Evolutionary conservation across 2,329 filamentous ascomycete genomes (phyloP), one percentile per base, ranked within the genome.

Genomic region (Diaporthe humulicola): DNA sequence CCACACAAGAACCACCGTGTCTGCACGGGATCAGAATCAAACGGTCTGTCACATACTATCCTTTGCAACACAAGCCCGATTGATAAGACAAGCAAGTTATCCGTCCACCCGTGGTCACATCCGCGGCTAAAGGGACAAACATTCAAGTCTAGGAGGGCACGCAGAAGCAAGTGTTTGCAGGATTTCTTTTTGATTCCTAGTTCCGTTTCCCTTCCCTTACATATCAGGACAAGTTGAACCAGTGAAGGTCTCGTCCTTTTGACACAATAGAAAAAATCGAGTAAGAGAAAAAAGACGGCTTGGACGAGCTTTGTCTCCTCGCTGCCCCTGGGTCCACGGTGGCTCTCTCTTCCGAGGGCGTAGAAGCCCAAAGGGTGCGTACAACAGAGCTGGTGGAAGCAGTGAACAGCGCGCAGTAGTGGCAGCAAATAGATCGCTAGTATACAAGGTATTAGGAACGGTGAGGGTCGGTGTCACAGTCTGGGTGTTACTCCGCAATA

Each of bases 351-450:
- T 25, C 22, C 33, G 19, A 42, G 48, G 38, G 54, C 38, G 57
- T 50, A 56, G 42, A 60, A 45, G 14, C 45, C 22, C n/a, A 40
- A 28, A 36, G 50, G 28, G 10, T 40, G 60, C 57, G 28, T 48
- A 48, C 28, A 45, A 52, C 45, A 64, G 30, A 48, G 28, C 67
- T 45, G 52, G 40, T 71, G 30, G 30, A 38, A 66, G 52, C 71
- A 74, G 74, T 38, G 71, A 70, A 58, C 57, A 72, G 70, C 66
- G 67, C 69, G 67, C 71, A 60, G 42, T 58, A 74, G 57, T 54
- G 48, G 66, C 70, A 74, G 73, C 57, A 69, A 57, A 56, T 71
- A 74, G 52, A 75, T 75, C 74, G 74, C 74, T 75, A 48, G 74
- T 60, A 74, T 75, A 71, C 56, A 50, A 71, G 66, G 74, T 64